A percentile compares a stretch with the other conserved stretches of the same genome.
Conservation (phyloP, 2,329 filamentous ascomycete species). For the Fusarium pilosicola region DNA sequence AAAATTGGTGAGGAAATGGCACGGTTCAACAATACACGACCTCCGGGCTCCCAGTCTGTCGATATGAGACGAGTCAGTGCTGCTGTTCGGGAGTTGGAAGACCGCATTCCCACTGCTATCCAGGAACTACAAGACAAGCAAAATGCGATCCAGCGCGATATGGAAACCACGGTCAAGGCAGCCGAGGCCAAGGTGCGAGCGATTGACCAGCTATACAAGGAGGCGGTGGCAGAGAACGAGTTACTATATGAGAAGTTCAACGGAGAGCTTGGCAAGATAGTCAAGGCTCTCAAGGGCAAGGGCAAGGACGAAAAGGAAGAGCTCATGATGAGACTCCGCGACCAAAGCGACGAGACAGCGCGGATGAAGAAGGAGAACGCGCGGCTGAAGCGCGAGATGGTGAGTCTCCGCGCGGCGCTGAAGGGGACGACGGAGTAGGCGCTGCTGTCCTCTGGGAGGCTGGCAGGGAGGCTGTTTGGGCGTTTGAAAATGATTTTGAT, state of each 20-base stretch:
- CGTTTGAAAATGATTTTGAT: slow-evolving; percentile 28
- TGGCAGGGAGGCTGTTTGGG: slow-evolving; percentile 30
- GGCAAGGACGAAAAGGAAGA: slow-evolving; percentile 83
- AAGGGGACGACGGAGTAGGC: slow-evolving; percentile 55
- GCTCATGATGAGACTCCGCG: slow-evolving; percentile 74
- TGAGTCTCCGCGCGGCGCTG: slow-evolving; percentile 70
- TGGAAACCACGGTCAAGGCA: slow-evolving; percentile 76
- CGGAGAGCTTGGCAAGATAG: slow-evolving; percentile 84
- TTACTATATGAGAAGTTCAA: slow-evolving; percentile 93
- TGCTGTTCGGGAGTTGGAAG: slow-evolving; percentile 74
- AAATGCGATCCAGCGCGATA: slow-evolving; percentile 72
- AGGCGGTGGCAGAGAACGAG: slow-evolving; percentile 90
- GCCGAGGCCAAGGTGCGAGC: slow-evolving; percentile 82
- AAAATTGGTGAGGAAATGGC: slow-evolving; percentile 86
- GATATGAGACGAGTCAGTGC: slow-evolving; percentile 63
- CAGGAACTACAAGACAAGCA: slow-evolving; percentile 70
- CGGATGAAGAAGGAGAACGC: slow-evolving; percentile 87
- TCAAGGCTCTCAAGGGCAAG: slow-evolving; percentile 77
- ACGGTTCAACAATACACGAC: slow-evolving; percentile 56
- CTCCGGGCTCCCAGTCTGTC: slow-evolving; percentile 45
- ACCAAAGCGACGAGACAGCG: slow-evolving; percentile 79
- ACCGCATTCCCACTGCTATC: slow-evolving; percentile 68
- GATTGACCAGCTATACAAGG: slow-evolving; percentile 89
- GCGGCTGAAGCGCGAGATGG: slow-evolving; percentile 82
- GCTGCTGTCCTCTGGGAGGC: slow-evolving; percentile 38